phyloP scores from a whole-genome alignment of 2,329 filamentous ascomycete genomes.

The Microcyclospora tardicrescens region DNA sequence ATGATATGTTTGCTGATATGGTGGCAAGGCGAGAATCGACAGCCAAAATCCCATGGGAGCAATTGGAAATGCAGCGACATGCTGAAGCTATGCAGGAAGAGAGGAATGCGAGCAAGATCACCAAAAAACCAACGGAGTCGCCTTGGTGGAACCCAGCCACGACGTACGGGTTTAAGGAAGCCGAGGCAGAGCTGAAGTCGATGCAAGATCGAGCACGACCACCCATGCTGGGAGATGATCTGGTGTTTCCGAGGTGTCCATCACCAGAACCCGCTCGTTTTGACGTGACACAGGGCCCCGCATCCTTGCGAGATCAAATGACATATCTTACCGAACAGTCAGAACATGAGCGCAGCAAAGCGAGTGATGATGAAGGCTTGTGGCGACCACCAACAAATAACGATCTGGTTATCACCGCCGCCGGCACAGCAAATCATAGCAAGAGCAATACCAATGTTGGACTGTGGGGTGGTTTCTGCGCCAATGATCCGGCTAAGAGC shows the following conservation, averaged over 20 bases:
- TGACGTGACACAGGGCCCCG: conserved; percentile 55
- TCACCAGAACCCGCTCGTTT: conserved; percentile 78
- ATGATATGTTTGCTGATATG: conserved; percentile 21
- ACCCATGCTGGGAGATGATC: conserved; percentile 76
- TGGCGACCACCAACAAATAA: conserved; percentile 34
- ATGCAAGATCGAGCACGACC: conserved; percentile 52
- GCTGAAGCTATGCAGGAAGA: conserved; percentile 50
- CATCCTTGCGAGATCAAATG: conserved; percentile 38
- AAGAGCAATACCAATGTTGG: conserved; percentile 28
- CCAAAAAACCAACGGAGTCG: conserved; percentile 14
- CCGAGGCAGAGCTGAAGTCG: conserved; percentile 34
- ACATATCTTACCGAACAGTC: conserved; percentile 38
- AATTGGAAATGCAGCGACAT: conserved; percentile 69
- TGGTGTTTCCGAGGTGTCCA: conserved; percentile 66
- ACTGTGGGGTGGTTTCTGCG: conserved; percentile 66
- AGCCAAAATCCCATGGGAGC: conserved; percentile 56
- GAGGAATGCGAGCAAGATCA: conserved; percentile 29
- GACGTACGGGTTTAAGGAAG: conserved; percentile 16
- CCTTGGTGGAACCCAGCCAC: conserved; percentile 29
- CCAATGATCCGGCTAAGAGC: conserved; percentile 26
- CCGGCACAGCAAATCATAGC: conserved; percentile 6
- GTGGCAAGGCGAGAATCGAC: conserved; percentile 44
- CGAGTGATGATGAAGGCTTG: conserved; percentile 35
- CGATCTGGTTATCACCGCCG: conserved; percentile 3
- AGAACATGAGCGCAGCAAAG: conserved; percentile 31